Percentiles rank a stretch among this genome's conserved stretches.
phyloP scores from a whole-genome alignment of 371 early-diverging fungal species.

The Globomyces sp. region DNA sequence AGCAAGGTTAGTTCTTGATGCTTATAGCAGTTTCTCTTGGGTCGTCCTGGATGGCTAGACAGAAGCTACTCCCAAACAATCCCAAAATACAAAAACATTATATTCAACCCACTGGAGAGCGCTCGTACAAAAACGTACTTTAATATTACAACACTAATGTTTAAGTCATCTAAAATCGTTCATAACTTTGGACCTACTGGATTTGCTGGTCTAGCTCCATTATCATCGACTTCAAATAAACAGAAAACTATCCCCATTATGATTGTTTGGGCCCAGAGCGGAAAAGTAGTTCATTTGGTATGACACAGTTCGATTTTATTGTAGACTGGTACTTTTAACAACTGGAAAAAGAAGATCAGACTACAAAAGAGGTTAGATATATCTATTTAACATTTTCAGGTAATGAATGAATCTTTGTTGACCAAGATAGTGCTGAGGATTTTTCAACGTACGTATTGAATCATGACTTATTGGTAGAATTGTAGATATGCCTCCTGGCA shows the following conservation, averaged over 20 bases:
- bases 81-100: neutral
- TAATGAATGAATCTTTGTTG: constrained; percentile 16
- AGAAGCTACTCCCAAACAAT: neutral
- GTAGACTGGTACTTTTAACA: constrained; percentile 92
- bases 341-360: constrained; percentile 92
- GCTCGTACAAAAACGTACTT: constrained; percentile 34
- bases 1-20: neutral
- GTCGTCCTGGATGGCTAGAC: neutral
- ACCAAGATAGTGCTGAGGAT: too few relatives aligned
- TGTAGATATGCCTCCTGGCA: constrained; percentile 86
- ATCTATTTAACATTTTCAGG: constrained; percentile 47
- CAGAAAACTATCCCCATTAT: constrained; percentile 54
- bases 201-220: constrained; percentile 23
- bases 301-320: too few relatives aligned
- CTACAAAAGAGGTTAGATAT: constrained; percentile 51
- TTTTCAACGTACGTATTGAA: too few relatives aligned
- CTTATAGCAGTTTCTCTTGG: constrained; percentile 1
- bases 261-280: constrained; percentile 88
- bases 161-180: constrained; percentile 31
- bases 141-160: too few relatives aligned
- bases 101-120: constrained; percentile 29
- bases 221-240: constrained; percentile 27
- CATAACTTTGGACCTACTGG: constrained; percentile 43
- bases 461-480: constrained; percentile 73
- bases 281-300: constrained; percentile 75